Evolutionary conservation across 768 basidiomycete genomes (phyloP).

Genomic region (Amanita exitialis): DNA sequence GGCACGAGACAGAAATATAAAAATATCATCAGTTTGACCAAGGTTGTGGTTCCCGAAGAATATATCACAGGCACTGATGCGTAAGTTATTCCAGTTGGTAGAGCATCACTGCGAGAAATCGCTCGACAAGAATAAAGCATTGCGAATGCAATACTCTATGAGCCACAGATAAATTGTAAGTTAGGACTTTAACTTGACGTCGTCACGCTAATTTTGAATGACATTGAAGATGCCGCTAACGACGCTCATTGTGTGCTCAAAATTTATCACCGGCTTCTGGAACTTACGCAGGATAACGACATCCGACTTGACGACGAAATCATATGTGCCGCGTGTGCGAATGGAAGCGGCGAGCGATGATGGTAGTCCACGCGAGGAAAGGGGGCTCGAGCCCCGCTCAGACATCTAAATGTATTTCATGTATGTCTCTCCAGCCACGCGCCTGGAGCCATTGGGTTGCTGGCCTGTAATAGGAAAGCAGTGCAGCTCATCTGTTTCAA

Average conservation of each 20-base stretch:
- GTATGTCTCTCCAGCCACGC: no score
- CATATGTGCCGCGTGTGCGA: no score
- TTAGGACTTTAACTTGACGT: neutral
- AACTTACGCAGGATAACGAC: constrained; percentile 13
- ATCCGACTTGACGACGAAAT: constrained; percentile 9
- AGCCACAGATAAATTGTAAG: constrained; percentile 20
- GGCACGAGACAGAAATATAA: constrained; percentile 9
- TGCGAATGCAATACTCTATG: constrained; percentile 15
- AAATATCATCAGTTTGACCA: constrained; percentile 22
- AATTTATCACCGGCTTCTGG: constrained; percentile 19
- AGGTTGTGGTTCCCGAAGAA: constrained; percentile 12
- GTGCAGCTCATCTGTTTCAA: neutral
- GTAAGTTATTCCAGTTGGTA: constrained; percentile 17
- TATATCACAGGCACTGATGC: neutral
- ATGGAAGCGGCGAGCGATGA: no score
- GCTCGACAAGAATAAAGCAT: constrained; percentile 18
- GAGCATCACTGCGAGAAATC: constrained; percentile 20
- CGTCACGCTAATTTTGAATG: neutral
- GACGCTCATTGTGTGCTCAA: constrained; percentile 24
- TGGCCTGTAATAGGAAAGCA: no score
- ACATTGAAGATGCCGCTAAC: constrained; percentile 24
- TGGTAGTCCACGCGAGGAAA: no score
- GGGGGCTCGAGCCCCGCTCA: no score
- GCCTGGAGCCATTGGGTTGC: no score
- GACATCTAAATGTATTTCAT: no score